Evolutionary conservation across 208 protist genomes (phyloP).

Genomic region (Histomonas meleagridis): DNA sequence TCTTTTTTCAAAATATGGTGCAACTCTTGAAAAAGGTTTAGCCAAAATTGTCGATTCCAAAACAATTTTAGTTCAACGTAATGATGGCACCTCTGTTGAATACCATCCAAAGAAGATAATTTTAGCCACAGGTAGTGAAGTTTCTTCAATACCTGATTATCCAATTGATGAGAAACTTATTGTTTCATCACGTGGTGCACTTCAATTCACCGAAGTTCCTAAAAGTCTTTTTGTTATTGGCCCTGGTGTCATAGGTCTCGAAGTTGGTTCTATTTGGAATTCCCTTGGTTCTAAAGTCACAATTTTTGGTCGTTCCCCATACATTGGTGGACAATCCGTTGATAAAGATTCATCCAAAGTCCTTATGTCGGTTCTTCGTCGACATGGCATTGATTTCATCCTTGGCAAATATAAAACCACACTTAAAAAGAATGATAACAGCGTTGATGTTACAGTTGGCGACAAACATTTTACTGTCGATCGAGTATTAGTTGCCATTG

Average conservation of each 20-base stretch:
- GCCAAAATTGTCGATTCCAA: constrained; percentile 62
- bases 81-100: constrained; percentile 69
- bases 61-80: constrained; percentile 47
- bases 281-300: constrained; percentile 83
- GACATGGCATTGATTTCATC: constrained; percentile 35
- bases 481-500: constrained; percentile 81
- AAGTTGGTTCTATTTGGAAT: constrained; percentile 84
- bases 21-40: constrained; percentile 40
- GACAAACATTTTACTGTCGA: constrained; percentile 68
- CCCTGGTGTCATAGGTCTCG: constrained; percentile 87
- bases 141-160: constrained; percentile 69
- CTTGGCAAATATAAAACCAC: constrained; percentile 44
- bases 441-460: constrained; percentile 69
- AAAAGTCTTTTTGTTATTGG: constrained; percentile 93
- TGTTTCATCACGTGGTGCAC: constrained; percentile 86
- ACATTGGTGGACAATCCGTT: constrained; percentile 38
- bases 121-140: constrained; percentile 92
- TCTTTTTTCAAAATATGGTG: background rate
- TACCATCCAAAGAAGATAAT: constrained; percentile 80
- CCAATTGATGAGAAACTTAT: constrained; percentile 87
- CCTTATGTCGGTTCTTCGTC: constrained; percentile 45
- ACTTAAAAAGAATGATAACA: constrained; percentile 53
- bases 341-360: constrained; percentile 54
- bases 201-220: constrained; percentile 77
- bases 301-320: constrained; percentile 85